Evolutionary conservation across 2,329 filamentous ascomycete species (phyloP).

Genomic region (Calonectria henricotiae): DNA sequence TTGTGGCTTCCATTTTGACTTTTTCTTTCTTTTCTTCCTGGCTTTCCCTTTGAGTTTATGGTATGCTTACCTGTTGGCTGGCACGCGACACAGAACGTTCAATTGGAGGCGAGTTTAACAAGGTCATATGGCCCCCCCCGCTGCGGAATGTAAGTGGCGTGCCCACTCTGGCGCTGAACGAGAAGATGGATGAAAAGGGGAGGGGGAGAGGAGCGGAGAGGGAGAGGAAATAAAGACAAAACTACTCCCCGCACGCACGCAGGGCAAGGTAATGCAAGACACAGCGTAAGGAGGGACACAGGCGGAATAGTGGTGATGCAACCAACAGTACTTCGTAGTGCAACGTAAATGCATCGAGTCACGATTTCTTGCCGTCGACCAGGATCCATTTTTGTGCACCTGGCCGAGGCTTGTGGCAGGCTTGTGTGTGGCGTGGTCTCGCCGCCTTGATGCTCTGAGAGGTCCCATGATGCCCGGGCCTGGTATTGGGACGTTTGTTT

Average conservation of each 20-base stretch:
- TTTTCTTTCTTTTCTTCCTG: too few relatives aligned
- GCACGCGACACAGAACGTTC: conserved; percentile 14
- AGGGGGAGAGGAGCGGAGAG: not conserved
- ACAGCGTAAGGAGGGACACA: not conserved
- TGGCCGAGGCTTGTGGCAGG: conserved; percentile 1
- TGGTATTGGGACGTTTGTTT: not conserved
- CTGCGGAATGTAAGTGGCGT: conserved; percentile 4
- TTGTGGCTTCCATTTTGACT: not conserved
- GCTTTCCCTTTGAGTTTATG: not conserved
- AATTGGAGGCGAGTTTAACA: not conserved
- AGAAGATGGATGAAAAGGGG: not conserved
- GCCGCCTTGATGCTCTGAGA: not conserved
- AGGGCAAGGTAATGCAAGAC: not conserved
- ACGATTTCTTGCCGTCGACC: not conserved
- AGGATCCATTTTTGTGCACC: conserved; percentile 10
- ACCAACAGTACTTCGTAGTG: not conserved
- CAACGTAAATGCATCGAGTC: conserved; percentile 19
- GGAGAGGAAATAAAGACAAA: not conserved
- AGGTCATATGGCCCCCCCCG: not conserved
- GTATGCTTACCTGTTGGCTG: not conserved
- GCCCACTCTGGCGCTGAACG: not conserved
- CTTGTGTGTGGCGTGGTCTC: not conserved
- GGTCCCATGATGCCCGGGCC: not conserved
- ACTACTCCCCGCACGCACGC: not conserved
- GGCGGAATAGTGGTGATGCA: not conserved